Conservation (phyloP, 1,139 yeast genomes). For the Tardiomyces blankii region DNA sequence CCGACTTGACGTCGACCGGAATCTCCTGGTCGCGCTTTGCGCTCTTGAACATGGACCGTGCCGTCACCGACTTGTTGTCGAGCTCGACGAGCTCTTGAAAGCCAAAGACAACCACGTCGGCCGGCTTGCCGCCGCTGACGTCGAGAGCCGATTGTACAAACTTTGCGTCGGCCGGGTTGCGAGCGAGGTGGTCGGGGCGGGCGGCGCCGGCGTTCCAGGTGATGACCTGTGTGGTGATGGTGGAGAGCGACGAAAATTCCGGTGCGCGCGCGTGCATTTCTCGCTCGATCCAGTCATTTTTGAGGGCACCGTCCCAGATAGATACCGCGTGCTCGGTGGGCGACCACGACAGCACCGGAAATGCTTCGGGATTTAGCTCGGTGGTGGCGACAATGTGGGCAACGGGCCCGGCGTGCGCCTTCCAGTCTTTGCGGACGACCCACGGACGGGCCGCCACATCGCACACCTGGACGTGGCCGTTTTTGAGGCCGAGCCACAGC, state of each 20-base stretch:
- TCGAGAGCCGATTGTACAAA: constrained; percentile 12
- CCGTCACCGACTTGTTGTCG: constrained; percentile 80
- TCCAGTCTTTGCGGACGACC: constrained; percentile 30
- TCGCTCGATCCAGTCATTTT: constrained; percentile 26
- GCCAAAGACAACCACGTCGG: constrained; percentile 78
- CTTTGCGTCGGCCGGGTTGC: constrained; percentile 10
- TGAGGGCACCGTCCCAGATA: constrained; percentile 28
- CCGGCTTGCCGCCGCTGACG: constrained; percentile 19
- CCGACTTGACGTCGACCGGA: constrained; percentile 20
- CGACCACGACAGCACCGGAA: constrained; percentile 14
- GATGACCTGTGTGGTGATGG: constrained; percentile 22
- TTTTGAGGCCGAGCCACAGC: constrained; percentile 31
- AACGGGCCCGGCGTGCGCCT: constrained; percentile 26
- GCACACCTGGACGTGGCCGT: constrained; percentile 28
- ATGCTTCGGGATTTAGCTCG: constrained; percentile 10
- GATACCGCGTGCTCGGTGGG: constrained; percentile 15
- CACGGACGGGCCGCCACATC: constrained; percentile 25
- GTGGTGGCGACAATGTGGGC: constrained; percentile 10
- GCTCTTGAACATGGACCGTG: constrained; percentile 36
- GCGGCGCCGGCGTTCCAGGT: constrained; percentile 37
- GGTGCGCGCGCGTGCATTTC: constrained; percentile 21
- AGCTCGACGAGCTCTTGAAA: constrained; percentile 88
- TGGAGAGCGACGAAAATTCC: constrained; percentile 20
- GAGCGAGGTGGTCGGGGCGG: constrained; percentile 24
- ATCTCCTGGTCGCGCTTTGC: constrained; percentile 25